phyloP scores from a whole-genome alignment of 345 rosid genomes.

The Eucalyptus tenuipes region DNA sequence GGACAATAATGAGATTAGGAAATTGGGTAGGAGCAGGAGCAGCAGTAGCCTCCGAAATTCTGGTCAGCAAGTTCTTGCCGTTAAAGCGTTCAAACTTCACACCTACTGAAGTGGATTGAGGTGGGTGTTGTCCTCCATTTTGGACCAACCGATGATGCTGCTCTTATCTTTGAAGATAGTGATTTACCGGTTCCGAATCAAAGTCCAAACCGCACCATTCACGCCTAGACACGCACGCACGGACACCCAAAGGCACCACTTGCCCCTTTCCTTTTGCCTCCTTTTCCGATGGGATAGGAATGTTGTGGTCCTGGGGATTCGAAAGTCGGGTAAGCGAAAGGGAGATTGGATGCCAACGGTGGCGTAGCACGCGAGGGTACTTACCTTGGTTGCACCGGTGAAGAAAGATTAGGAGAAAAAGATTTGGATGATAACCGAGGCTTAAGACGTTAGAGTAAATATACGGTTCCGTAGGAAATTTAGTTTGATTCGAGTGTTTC shows the following conservation, averaged over 20 bases:
- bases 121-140: not conserved
- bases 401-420: not conserved
- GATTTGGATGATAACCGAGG: not conserved
- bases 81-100: not conserved
- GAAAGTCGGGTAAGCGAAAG: not conserved
- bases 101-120: not conserved
- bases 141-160: not conserved
- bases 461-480: not conserved
- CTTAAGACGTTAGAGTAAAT: not conserved
- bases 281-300: not conserved
- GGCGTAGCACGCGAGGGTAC: too few species aligned
- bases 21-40: not conserved
- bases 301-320: not conserved
- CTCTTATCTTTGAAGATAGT: not conserved
- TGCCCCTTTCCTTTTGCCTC: not conserved
- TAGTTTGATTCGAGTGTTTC: not conserved
- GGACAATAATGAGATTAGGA: not conserved
- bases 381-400: too few species aligned
- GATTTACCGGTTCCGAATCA: not conserved
- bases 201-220: not conserved
- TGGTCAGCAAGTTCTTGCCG: not conserved
- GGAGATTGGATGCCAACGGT: not conserved
- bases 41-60: not conserved
- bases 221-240: not conserved
- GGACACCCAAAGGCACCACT: not conserved